Evolutionary conservation across 176 grass and related monocot genomes (phyloP).

Genomic region (Musa acuminata): DNA sequence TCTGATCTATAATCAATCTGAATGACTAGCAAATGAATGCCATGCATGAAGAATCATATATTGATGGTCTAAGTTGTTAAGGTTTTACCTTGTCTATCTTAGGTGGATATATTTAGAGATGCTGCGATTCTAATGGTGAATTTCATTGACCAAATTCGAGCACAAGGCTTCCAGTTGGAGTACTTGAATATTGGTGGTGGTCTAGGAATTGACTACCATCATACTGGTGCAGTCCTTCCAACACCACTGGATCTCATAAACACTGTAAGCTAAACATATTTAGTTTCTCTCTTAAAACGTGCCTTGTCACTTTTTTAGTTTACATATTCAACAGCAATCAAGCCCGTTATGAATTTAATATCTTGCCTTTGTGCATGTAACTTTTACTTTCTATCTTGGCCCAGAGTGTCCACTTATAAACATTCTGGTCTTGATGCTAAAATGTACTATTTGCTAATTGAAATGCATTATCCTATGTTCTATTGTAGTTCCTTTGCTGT

Average conservation of each 20-base stretch:
- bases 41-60: no score
- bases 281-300: not conserved
- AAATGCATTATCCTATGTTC: not conserved
- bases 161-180: constrained; percentile 84
- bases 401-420: not conserved
- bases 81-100: constrained; percentile 2
- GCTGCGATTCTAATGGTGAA: constrained; percentile 91
- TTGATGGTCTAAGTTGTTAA: not conserved
- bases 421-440: not conserved
- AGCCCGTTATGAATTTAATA: not conserved
- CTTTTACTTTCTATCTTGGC: not conserved
- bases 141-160: constrained; percentile 79
- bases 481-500: not conserved
- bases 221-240: constrained; percentile 60
- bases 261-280: constrained; percentile 45
- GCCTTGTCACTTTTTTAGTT: constrained; percentile 11
- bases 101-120: constrained; percentile 99
- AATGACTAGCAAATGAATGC: no score
- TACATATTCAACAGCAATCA: not conserved
- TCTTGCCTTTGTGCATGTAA: not conserved
- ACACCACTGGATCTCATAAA: constrained; percentile 93
- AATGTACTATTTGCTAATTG: not conserved
- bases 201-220: constrained; percentile 93
- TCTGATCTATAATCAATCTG: no score
- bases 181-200: constrained; percentile 96